Evolutionary conservation across 1,139 yeast genomes (phyloP).

Genomic region (Fermentozyma sake): DNA sequence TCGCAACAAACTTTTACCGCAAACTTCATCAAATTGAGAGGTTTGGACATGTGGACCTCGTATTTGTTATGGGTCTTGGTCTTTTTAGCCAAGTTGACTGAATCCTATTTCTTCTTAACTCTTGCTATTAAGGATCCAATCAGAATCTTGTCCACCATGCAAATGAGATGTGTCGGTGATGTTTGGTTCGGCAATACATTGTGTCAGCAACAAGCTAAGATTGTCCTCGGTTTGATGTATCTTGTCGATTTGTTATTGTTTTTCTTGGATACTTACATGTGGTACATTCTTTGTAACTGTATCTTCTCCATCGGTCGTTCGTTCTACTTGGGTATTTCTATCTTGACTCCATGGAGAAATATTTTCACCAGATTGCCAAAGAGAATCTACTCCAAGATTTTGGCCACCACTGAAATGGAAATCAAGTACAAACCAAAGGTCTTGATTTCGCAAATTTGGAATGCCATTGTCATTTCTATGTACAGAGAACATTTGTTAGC

Average conservation of each 20-base stretch:
- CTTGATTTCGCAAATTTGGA: constrained; percentile 96
- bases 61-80: constrained; percentile 86
- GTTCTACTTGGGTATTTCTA: constrained; percentile 96
- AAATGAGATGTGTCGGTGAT: constrained; percentile 71
- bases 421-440: constrained; percentile 98
- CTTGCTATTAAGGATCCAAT: constrained; percentile 93
- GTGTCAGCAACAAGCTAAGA: constrained; percentile 81
- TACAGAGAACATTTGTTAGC: constrained; percentile 97
- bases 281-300: constrained; percentile 96
- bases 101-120: constrained; percentile 91
- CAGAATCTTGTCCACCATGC: constrained; percentile 51
- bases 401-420: constrained; percentile 99
- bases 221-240: constrained; percentile 87
- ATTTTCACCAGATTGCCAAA: constrained; percentile 96
- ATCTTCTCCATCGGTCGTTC: constrained; percentile 95
- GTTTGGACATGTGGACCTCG: constrained; percentile 95
- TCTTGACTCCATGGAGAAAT: constrained; percentile 98
- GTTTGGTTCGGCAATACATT: constrained; percentile 73
- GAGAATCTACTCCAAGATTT: constrained; percentile 94
- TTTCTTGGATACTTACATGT: constrained; percentile 97
- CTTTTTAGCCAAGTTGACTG: constrained; percentile 81
- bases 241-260: constrained; percentile 88
- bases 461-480: constrained; percentile 96
- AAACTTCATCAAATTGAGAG: constrained; percentile 71
- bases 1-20: constrained; percentile 97